Evolutionary conservation across 305 asterid genomes (phyloP), one percentile per base, ranked within the genome.

Genomic region (Ilex paraguariensis): DNA sequence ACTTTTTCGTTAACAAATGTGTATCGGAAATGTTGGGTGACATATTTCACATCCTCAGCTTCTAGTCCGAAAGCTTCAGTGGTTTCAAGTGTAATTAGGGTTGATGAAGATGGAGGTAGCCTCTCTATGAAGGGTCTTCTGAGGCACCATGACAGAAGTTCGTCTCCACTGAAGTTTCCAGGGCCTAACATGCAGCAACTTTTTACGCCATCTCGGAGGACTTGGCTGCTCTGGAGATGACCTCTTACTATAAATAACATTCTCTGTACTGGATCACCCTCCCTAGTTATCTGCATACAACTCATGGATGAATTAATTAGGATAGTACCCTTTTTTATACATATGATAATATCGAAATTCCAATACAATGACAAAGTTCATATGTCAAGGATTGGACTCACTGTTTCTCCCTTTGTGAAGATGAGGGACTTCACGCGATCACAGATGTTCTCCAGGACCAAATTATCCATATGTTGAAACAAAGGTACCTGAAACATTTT

Each of bases 111-210:
- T 0, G 95, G 97, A 0, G 99, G 99, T 0, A 90, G 83, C 46
- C 97, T 66, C 61, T 90, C 99, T 3, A 87, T 82, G n/a, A 93
- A 93, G 9, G 99, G 99, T n/a, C 95, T 45, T 0, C 97, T 44
- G 10, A 93, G 87, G 59, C 99, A 93, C 99, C 99, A 93, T 10
- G 97, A 86, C 0, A 93, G 84, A 4, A 93, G 97, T 79, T 93
- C 99, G 54, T 93, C 99, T 0, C 99, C 99, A 0, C 95, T 87
- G 81, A 93, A 93, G 60, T 93, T 93, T 10, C 99, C 97, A 0
- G 99, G 99, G 28, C 99, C 99, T 54, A 93, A 74, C 99, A 93
- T 93, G 81, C 99, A 93, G 66, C 95, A 84, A 5, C 96, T 87
- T 75, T 83, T 60, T 16, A 93, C 88, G 14, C 95, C 96, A 10